Base-by-base conservation (phyloP, 306 rosid genomes). In the Casuarina glauca region DNA sequence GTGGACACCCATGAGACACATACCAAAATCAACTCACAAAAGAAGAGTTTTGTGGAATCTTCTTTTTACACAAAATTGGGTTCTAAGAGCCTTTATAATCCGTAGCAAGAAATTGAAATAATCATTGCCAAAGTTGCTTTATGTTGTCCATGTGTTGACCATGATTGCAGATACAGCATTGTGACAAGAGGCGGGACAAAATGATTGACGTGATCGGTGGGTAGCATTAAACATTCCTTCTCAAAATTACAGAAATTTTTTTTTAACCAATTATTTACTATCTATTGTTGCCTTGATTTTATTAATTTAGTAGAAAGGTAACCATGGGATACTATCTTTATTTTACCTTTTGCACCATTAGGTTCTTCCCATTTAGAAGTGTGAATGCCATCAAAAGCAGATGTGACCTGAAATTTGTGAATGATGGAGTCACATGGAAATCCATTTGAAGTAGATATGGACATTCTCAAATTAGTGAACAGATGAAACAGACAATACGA, bases 281-380 rank as follows among this genome's bases (percentile, higher is more conserved):
- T 32, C 70, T 64, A 6, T 39, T 64, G 45, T 66, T 17, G 35
- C 32, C 41, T 66, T 66, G 70, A 16, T 66, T 66, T 1, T 17
- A 6, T 41, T 66, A 16, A 12, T 64, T 38, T 11, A 41, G n/a
- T 8, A 26, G 26, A 0, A 64, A 76, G 9, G 32, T 2, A 41
- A 72, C 42, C 64, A 19, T 11, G 38, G 49, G 51, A n/a, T 26
- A 7, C 42, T 20, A 5, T 57, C 5, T 60, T 77, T 79, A 72
- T 69, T 64, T 52, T 85, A 94, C 98, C 98, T 89, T 77, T 81
- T 66, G 95, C 98, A 74, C 98, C 98, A 69, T 83, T 86, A 77
- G 98, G 97, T 76, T 92, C 98, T 87, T 92, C 98, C 98, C 98
- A 94, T 90, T 92, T 94, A 45, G 91, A 89, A 72, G 16, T 17